phyloP scores from a whole-genome alignment of 371 early-diverging fungal genomes.

The Mortierella sp. region DNA sequence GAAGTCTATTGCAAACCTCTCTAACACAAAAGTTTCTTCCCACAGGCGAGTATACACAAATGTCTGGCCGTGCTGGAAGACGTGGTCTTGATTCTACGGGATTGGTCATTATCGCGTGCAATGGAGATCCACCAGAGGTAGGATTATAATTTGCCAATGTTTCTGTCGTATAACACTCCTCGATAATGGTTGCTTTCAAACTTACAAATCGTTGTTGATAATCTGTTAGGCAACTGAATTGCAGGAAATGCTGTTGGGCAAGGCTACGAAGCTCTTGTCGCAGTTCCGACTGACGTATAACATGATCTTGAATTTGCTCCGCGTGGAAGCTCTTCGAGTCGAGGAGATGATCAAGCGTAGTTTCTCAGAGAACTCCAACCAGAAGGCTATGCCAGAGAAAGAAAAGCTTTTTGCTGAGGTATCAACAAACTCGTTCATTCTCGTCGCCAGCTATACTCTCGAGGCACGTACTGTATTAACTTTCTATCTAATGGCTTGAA shows the following conservation, averaged over 20 bases:
- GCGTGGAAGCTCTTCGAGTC: conserved; percentile 97
- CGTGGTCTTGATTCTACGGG: conserved; percentile 97
- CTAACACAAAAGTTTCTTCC: background rate
- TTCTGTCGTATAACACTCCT: background rate
- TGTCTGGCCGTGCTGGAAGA: conserved; percentile 99
- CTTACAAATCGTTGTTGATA: no score
- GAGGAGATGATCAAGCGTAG: conserved; percentile 98
- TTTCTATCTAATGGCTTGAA: conserved; percentile 9
- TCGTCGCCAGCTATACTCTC: no score
- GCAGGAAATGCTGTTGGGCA: conserved; percentile 86
- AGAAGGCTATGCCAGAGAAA: conserved; percentile 84
- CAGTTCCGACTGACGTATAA: conserved; percentile 99
- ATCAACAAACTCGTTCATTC: conserved; percentile 1
- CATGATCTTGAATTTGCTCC: conserved; percentile 98
- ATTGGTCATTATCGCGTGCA: conserved; percentile 90
- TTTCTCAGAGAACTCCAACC: conserved; percentile 93
- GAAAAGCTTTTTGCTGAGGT: conserved; percentile 70
- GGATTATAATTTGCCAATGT: background rate
- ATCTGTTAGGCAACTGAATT: conserved; percentile 64
- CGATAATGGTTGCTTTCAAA: no score
- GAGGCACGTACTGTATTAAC: no score
- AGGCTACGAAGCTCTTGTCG: conserved; percentile 92
- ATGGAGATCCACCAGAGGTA: conserved; percentile 77
- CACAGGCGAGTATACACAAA: conserved; percentile 98
- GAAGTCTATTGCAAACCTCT: no score